Conservation (phyloP, 495 filamentous ascomycete genomes). For the Aspergillus incahuasiensis region DNA sequence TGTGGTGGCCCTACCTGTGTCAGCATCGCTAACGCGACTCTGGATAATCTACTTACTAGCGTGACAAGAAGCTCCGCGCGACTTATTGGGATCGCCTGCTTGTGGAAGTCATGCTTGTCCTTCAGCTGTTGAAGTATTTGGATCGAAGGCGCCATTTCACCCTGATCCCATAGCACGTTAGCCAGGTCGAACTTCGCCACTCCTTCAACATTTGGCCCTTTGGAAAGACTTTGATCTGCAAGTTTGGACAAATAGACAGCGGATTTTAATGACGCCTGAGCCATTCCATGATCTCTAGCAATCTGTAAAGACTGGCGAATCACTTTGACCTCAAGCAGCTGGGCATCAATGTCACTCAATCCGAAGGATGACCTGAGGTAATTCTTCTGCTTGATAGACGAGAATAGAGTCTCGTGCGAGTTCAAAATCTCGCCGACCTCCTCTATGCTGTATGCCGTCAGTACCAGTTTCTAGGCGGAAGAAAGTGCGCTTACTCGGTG, state of each 20-base stretch:
- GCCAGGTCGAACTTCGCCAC: constrained; percentile 74
- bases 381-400: constrained; percentile 64
- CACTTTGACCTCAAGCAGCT: constrained; percentile 65
- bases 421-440: constrained; percentile 79
- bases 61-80: constrained; percentile 79
- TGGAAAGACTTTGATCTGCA: constrained; percentile 56
- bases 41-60: constrained; percentile 50
- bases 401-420: constrained; percentile 75
- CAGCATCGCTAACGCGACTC: constrained; percentile 8
- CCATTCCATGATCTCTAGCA: constrained; percentile 69
- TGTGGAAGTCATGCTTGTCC: constrained; percentile 54
- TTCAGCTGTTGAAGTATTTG: constrained; percentile 75
- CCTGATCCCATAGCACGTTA: constrained; percentile 90
- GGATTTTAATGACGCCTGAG: constrained; percentile 79
- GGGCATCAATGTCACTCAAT: constrained; percentile 55
- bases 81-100: constrained; percentile 69
- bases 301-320: constrained; percentile 70
- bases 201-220: constrained; percentile 71
- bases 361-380: constrained; percentile 56
- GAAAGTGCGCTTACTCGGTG: constrained; percentile 53
- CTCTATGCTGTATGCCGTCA: constrained; percentile 54
- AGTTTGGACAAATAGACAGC: constrained; percentile 76
- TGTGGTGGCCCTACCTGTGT: constrained; percentile 61
- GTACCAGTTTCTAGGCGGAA: not conserved
- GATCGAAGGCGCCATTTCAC: constrained; percentile 87